Conservation (phyloP, 108 stramenopile genomes). For the Tribonema minus region DNA sequence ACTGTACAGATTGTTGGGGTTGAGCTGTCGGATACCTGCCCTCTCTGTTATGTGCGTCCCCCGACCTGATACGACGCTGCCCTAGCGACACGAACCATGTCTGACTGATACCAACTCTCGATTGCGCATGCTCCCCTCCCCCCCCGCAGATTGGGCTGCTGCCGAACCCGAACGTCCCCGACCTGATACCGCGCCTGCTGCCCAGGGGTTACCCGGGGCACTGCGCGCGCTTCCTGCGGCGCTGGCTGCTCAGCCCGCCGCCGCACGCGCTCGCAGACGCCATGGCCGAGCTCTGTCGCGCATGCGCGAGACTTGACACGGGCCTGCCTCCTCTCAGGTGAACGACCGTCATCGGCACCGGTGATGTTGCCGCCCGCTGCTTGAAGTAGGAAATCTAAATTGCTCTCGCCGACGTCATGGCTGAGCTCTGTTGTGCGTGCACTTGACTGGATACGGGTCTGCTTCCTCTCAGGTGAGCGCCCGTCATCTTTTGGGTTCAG, state of each 20-base stretch:
- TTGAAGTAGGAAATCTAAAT: too few relatives aligned
- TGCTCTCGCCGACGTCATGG: slow-evolving; percentile 16
- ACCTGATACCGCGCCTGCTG: slow-evolving; percentile 41
- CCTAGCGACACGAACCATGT: too few relatives aligned
- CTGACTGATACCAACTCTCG: too few relatives aligned
- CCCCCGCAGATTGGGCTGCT: slow-evolving; percentile 45
- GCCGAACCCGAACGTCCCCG: slow-evolving; percentile 41
- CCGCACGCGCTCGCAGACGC: slow-evolving; percentile 35
- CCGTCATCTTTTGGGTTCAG: too few relatives aligned
- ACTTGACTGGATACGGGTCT: background rate
- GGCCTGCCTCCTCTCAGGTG: background rate
- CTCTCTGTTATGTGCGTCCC: too few relatives aligned
- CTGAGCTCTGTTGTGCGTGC: background rate
- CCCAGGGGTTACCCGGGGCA: slow-evolving; percentile 27
- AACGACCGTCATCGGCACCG: too few relatives aligned
- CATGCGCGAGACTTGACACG: background rate
- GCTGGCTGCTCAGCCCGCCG: slow-evolving; percentile 52
- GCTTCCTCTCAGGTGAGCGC: background rate
- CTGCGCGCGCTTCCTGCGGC: slow-evolving; percentile 42
- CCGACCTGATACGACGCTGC: too few relatives aligned
- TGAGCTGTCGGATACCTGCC: too few relatives aligned
- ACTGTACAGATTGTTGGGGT: too few relatives aligned
- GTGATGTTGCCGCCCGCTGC: too few relatives aligned
- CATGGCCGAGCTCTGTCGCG: background rate
- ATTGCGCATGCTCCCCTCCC: background rate